Evolutionary conservation across 495 filamentous ascomycete species (phyloP).

Genomic region (Apodospora peruviana): DNA sequence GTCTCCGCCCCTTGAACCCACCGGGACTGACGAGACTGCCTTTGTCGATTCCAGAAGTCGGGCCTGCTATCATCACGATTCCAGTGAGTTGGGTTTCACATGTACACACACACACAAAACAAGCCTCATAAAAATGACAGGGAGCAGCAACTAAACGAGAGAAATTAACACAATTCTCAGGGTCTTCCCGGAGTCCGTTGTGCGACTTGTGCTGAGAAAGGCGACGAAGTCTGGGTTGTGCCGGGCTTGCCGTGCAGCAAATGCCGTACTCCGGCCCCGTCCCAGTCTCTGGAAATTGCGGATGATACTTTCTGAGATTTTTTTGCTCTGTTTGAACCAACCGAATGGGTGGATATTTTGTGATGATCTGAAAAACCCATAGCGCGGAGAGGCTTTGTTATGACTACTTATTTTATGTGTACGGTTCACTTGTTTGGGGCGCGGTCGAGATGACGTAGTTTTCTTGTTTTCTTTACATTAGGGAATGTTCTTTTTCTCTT

Average conservation of each 20-base stretch:
- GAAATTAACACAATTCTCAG: background rate
- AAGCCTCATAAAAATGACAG: no score
- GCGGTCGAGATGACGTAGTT: no score
- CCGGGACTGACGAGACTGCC: background rate
- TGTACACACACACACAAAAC: no score
- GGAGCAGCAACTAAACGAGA: no score
- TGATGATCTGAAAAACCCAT: background rate
- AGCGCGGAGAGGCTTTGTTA: no score
- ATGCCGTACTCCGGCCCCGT: slow-evolving; percentile 33
- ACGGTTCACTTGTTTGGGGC: no score
- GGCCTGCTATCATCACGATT: background rate
- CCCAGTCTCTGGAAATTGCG: background rate
- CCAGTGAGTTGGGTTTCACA: background rate
- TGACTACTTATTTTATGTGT: no score
- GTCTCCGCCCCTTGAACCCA: background rate
- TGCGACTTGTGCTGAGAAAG: slow-evolving; percentile 31
- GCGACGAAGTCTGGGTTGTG: slow-evolving; percentile 46
- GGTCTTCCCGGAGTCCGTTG: slow-evolving; percentile 24
- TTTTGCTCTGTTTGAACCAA: no score
- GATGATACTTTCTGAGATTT: no score
- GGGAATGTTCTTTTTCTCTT: no score
- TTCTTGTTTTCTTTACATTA: no score
- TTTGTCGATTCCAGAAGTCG: background rate
- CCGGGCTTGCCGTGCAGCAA: slow-evolving; percentile 39
- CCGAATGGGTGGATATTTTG: background rate